phyloP scores from a whole-genome alignment of 768 basidiomycete species.

The Scleroderma citrinum region DNA sequence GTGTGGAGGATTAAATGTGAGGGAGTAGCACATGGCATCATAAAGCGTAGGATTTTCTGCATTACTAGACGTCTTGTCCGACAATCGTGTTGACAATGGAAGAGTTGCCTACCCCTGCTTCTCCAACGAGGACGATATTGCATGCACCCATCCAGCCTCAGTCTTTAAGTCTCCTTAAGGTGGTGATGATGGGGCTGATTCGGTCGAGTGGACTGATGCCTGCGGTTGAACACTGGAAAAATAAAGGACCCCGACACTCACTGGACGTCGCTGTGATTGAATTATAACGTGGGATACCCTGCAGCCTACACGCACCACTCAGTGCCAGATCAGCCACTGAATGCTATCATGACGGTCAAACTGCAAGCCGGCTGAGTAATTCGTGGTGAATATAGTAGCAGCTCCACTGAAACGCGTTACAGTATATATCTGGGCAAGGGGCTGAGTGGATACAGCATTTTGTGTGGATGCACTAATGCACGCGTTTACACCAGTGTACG shows the following conservation, averaged over 20 bases:
- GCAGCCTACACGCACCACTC: no score
- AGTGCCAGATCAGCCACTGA: no score
- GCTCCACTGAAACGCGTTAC: constrained; percentile 10
- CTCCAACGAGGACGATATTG: neutral
- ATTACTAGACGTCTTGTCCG: neutral
- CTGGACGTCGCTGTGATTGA: neutral
- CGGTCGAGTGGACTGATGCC: neutral
- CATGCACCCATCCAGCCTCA: neutral
- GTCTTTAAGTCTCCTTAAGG: no score
- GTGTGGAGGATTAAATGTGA: neutral
- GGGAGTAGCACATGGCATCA: neutral
- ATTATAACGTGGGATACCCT: neutral
- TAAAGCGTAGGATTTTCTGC: neutral
- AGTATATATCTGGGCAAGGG: no score
- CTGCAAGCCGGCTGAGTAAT: no score
- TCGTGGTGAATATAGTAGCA: neutral
- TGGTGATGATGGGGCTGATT: neutral
- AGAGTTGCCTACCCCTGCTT: neutral
- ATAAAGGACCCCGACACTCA: neutral
- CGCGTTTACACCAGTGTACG: no score
- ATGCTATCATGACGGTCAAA: no score
- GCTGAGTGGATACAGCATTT: no score
- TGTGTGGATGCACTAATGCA: no score
- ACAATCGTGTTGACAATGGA: neutral
- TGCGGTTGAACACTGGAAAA: neutral